These are phyloP conservation scores for Salix purpurea DNA, from an alignment of 345 rosid genomes.

Conservation along the genomic window DNA sequence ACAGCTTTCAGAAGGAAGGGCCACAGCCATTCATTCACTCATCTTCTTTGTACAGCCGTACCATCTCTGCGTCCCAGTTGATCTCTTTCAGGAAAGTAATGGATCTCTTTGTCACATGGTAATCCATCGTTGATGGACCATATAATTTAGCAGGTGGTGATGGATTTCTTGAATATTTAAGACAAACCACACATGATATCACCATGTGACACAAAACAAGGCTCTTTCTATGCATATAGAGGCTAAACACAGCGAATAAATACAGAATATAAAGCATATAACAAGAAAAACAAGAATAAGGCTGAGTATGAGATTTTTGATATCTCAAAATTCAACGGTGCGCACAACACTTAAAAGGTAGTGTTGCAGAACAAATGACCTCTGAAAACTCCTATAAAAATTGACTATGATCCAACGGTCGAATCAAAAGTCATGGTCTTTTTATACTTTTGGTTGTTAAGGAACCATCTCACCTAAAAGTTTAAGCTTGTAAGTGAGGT, in stretches of 20 bases:
- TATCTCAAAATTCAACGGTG: no score
- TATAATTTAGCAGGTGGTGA: not conserved
- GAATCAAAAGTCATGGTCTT: no score
- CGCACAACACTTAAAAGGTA: fast-evolving
- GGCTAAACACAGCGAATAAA: no score
- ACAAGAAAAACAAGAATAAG: no score
- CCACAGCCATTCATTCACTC: constrained; percentile 9
- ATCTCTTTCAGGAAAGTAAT: not conserved
- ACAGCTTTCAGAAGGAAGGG: constrained; percentile 5
- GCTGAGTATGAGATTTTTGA: no score
- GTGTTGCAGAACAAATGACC: fast-evolving
- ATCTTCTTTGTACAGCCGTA: not conserved
- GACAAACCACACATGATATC: not conserved
- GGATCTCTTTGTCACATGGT: no score
- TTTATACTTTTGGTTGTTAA: no score
- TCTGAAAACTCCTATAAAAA: no score
- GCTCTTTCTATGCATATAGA: not conserved
- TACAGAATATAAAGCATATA: no score
- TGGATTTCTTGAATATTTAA: not conserved
- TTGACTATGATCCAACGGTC: no score
- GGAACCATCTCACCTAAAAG: no score
- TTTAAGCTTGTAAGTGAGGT: no score
- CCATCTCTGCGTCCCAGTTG: constrained; percentile 9
- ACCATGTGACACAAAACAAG: not conserved
- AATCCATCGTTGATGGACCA: not conserved